Evolutionary conservation across 1,284 basidiomycete species (phyloP), one percentile per base, ranked within the genome.

Genomic region (Inonotus hispidus): DNA sequence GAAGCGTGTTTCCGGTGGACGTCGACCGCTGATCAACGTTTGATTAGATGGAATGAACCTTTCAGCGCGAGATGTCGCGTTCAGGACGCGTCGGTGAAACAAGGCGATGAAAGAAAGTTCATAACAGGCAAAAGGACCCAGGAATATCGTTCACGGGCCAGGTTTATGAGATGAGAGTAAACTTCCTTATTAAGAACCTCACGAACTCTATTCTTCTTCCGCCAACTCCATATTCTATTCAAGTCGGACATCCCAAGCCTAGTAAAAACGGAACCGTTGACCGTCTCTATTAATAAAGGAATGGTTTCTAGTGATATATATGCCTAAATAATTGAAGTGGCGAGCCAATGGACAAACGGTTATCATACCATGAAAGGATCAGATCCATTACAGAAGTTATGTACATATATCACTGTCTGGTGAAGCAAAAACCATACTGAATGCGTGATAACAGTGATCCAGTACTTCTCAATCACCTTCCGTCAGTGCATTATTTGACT

Each of bases 401-500:
- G 50, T 32, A n/a, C 16, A 19, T 21, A 37, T 29, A 45, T 11
- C 23, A 38, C 47, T 58, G 46, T 62, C 10, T 16, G 61, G 50
- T 54, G 53, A 56, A 47, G 54, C 29, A 39, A 32, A 49, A 62
- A 62, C 61, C 61, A 62, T 62, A 50, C 61, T 54, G 43, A 29
- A 35, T 27, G 52, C 53, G 52, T 59, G 43, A 29, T 46, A 25
- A 57, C 25, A 23, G 38, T 54, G 46, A 23, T 19, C 45, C 58
- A 63, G 58, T 46, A 63, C 62, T 63, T 63, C 62, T 63, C 58
- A 60, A 56, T 58, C 58, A 63, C 62, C 62, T 43, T 52, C 55
- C 45, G 53, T 14, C 41, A 23, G 53, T 29, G 49, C 58, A 41
- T 43, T 49, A 53, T 56, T 55, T n/a, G 58, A 60, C 58, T 60